Percentiles rank a stretch among this genome's conserved stretches.
phyloP scores from a whole-genome alignment of 768 basidiomycete species.

The Boletus rubescentipes region DNA sequence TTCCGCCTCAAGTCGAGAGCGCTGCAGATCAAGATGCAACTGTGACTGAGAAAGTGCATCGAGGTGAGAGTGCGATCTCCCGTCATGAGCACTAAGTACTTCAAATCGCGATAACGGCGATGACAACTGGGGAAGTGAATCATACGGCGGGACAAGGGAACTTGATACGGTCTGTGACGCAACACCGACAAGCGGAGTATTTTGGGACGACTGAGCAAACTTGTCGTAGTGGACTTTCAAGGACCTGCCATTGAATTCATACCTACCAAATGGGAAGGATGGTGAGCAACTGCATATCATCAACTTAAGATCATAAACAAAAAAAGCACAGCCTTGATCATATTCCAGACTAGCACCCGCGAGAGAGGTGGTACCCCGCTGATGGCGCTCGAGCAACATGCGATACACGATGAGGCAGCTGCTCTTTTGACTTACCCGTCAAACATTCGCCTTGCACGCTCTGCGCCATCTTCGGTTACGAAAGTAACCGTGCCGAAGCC shows the following conservation, averaged over 20 bases:
- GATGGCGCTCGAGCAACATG: not conserved
- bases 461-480: constrained; percentile 79
- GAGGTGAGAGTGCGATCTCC: constrained; percentile 18
- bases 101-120: constrained; percentile 26
- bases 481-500: constrained; percentile 94
- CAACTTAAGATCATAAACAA: not conserved
- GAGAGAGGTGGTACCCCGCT: not conserved
- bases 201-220: constrained; percentile 48
- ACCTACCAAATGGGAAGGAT: constrained; percentile 43
- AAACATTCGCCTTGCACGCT: constrained; percentile 81
- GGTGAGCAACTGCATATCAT: constrained; percentile 7
- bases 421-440: constrained; percentile 65
- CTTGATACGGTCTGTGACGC: constrained; percentile 15
- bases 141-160: constrained; percentile 20
- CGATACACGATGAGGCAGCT: not conserved
- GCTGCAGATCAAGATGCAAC: constrained; percentile 25
- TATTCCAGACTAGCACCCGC: not conserved
- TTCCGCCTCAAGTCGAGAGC: constrained; percentile 28
- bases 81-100: constrained; percentile 25
- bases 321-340: not conserved
- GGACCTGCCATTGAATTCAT: constrained; percentile 82
- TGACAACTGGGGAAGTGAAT: constrained; percentile 22
- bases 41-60: constrained; percentile 25
- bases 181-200: constrained; percentile 24
- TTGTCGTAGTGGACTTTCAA: constrained; percentile 94